Base-by-base conservation (phyloP, 805 yeast species). In the Candida ipomoeae region DNA sequence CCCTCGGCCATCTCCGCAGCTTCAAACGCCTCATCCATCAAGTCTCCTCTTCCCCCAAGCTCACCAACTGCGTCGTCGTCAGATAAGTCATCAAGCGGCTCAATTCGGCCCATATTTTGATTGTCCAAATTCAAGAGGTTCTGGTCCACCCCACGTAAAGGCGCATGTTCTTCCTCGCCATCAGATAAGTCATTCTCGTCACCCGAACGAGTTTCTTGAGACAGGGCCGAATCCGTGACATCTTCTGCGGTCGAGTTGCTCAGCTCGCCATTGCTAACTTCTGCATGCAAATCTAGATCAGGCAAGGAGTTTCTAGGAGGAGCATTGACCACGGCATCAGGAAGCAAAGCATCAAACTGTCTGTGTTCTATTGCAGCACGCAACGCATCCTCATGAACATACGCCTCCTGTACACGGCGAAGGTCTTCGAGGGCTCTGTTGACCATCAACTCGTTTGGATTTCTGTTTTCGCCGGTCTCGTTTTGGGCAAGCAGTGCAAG, bases 401-500 rank as follows among this genome's bases (percentile, higher is more conserved):
- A 46, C 5, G 37, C 31, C 6, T 48, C 57, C 14, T 54, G 55
- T 6, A 49, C 48, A 21, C 51, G 49, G 36, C 48, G 56, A 20
- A 57, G 44, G 21, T 56, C 58, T 37, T 55, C 58, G 31, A 57
- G 48, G 1, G 61, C 59, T 14, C 55, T 52, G 17, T 52, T 48
- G 32, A 53, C 46, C 52, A 49, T 42, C 23, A 46, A n/a, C 33
- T 52, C 43, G 43, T 37, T 35, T 35, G 41, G 17, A 14, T 20
- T 31, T 31, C 26, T 37, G 29, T 10, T 33, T 6, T 47, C 29
- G 43, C 32, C 43, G 7, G 21, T 14, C 2, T 39, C 45, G 37
- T 46, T 39, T 23, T 49, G 48, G n/a, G 48, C 40, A 45, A 57
- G 50, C 58, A 37, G 61, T 21, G 40, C 45, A 32, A 72, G 62